A percentile compares a stretch with the other conserved stretches of the same genome.
Evolutionary conservation across 352 stramenopile species (phyloP).

Genomic region (Phytophthora litchii): DNA sequence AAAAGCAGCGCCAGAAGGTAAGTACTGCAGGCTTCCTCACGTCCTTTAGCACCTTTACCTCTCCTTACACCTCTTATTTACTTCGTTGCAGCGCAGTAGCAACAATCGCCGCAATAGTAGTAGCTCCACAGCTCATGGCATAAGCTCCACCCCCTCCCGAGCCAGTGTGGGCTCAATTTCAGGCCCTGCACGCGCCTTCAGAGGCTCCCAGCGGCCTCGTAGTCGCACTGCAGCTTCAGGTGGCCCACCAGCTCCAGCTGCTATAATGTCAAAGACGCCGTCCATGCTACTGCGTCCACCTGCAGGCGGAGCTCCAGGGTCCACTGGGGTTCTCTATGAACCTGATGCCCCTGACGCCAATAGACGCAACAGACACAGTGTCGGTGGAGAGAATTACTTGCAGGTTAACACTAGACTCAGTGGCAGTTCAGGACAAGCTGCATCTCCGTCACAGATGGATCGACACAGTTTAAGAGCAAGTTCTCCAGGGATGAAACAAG

Average conservation of each 20-base stretch:
- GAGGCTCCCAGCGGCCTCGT: slow-evolving; percentile 31
- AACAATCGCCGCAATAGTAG: slow-evolving; percentile 28
- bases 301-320: slow-evolving; percentile 3
- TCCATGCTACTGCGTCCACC: slow-evolving; percentile 40
- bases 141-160: slow-evolving; percentile 7
- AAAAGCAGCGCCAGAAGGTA: slow-evolving; percentile 83
- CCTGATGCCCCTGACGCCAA: slow-evolving; percentile 15
- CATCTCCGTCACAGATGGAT: slow-evolving; percentile 10
- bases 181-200: slow-evolving; percentile 25
- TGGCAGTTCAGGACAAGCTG: background rate
- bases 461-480: slow-evolving; percentile 10
- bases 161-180: slow-evolving; percentile 10
- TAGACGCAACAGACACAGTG: slow-evolving; percentile 16
- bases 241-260: slow-evolving; percentile 7
- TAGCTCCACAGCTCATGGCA: slow-evolving; percentile 12
- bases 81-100: slow-evolving; percentile 32
- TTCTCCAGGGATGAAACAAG: background rate
- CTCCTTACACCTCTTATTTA: slow-evolving; percentile 1
- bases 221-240: slow-evolving; percentile 26
- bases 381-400: slow-evolving; percentile 26
- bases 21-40: background rate
- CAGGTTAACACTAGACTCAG: slow-evolving; percentile 24
- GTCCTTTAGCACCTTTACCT: background rate
- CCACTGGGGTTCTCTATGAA: slow-evolving; percentile 32
- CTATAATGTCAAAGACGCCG: slow-evolving; percentile 52